Conservation (phyloP, 495 filamentous ascomycete genomes). For the Cryomyces minteri region DNA sequence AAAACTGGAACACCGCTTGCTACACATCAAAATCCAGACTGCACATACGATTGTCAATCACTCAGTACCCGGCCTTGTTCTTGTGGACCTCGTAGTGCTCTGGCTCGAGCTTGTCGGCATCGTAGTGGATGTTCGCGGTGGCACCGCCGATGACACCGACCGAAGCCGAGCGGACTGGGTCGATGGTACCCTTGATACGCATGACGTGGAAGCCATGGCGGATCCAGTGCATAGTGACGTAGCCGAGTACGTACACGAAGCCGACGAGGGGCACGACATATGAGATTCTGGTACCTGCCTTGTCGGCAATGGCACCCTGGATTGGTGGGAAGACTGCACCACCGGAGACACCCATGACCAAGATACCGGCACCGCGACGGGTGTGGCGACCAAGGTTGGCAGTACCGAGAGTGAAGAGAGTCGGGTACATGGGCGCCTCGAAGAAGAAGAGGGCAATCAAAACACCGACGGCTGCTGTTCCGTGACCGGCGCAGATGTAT, state of each 20-base stretch:
- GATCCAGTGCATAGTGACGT: constrained; percentile 15
- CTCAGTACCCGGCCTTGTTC: neutral
- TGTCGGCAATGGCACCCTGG: constrained; percentile 11
- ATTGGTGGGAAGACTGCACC: constrained; percentile 11
- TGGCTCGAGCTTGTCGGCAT: neutral
- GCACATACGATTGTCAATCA: too few relatives aligned
- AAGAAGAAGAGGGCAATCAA: constrained; percentile 40
- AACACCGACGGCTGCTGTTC: constrained; percentile 32
- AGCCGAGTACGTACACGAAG: constrained; percentile 17
- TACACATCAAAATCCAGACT: too few relatives aligned
- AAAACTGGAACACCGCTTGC: too few relatives aligned
- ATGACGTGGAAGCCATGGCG: constrained; percentile 9
- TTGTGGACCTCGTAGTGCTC: neutral
- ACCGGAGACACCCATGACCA: constrained; percentile 33
- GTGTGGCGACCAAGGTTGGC: constrained; percentile 40
- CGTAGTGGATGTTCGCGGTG: constrained; percentile 9
- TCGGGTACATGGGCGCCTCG: constrained; percentile 43
- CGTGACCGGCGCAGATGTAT: constrained; percentile 9
- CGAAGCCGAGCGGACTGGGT: constrained; percentile 1
- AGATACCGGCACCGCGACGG: constrained; percentile 36
- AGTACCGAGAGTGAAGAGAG: constrained; percentile 42
- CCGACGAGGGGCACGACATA: constrained; percentile 14
- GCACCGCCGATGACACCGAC: constrained; percentile 10
- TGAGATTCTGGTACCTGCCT: constrained; percentile 6
- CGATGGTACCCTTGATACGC: constrained; percentile 5